Base-by-base conservation (phyloP, 1,284 basidiomycete species). In the Cystobasidium slooffiae region DNA sequence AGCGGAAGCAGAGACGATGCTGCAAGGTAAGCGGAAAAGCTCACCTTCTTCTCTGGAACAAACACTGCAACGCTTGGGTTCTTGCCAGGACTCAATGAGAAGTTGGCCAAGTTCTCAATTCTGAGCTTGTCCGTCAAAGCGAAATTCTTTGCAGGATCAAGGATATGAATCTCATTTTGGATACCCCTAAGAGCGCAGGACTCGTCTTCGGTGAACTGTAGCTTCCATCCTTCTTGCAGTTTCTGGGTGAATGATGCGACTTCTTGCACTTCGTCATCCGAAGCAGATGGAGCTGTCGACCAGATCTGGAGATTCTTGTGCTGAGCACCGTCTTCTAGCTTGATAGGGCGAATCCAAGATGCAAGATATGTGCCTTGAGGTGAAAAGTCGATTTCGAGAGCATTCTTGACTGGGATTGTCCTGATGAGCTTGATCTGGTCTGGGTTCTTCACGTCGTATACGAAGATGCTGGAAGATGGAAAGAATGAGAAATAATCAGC, bases 141-240 rank as follows among this genome's bases (percentile, higher is more conserved):
- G 88, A 90, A 93, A 77, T 93, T 89, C 43, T 76, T 76, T 6
- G 88, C 86, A 20, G 93, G 90, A 69, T 88, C 86, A 84, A 90
- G 98, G 76, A 98, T 89, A 82, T 95, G 93, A 41, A 98, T 87
- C 82, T 99, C 96, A 68, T 88, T 86, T 0, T 88, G 87, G 44
- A 93, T 91, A 53, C 93, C 87, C 66, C 94, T 89, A 76, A 98
- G 83, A 49, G 93, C 92, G 83, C 95, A 90, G 6, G 90, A 89
- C 83, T 99, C 96, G 74, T 91, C 90, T 76, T 92, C 88, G 55
- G 94, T 96, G 83, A 94, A 95, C 80, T 97, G 92, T 67, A 97
- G 87, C 81, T 91, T 88, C 85, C 92, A 95, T 68, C 88, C 88
- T 76, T 93, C 91, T 82, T 88, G 88, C 18, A 88, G 87, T 84